Percentiles rank a stretch among this genome's conserved stretches.
Evolutionary conservation across 768 basidiomycete genomes (phyloP).

Genomic region (Mycena galericulata): DNA sequence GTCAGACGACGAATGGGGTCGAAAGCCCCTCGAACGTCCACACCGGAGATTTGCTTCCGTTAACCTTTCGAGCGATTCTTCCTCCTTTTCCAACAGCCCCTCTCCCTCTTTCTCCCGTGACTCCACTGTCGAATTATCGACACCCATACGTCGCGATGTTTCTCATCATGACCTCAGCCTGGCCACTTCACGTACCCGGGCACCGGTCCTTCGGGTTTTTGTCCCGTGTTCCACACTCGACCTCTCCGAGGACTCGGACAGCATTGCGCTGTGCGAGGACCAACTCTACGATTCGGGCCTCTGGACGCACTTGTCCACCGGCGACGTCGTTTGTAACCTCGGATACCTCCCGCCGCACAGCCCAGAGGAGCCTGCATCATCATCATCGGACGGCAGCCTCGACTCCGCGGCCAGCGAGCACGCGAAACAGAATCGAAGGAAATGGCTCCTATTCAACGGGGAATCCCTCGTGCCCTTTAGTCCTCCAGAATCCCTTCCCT

Average conservation of each 20-base stretch:
- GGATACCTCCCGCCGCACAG: conserved; percentile 73
- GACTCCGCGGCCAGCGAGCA: conserved; percentile 31
- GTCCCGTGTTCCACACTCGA: conserved; percentile 68
- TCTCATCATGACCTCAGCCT: conserved; percentile 73
- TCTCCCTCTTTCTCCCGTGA: conserved; percentile 38
- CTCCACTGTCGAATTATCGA: conserved; percentile 29
- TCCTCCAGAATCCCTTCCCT: conserved; percentile 66
- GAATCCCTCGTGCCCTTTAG: conserved; percentile 68
- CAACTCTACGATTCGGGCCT: conserved; percentile 76
- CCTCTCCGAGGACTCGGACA: conserved; percentile 56
- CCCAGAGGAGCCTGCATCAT: conserved; percentile 41
- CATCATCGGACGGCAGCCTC: conserved; percentile 41
- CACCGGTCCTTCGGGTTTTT: conserved; percentile 81
- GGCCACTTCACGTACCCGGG: conserved; percentile 72
- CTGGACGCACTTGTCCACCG: conserved; percentile 81
- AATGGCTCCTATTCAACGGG: conserved; percentile 86
- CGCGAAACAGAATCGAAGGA: conserved; percentile 38
- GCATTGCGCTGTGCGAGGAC: conserved; percentile 70
- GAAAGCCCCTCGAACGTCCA: conserved; percentile 46
- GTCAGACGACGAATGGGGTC: conserved; percentile 53
- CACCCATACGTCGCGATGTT: conserved; percentile 35
- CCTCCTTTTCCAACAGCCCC: conserved; percentile 47
- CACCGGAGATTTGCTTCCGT: conserved; percentile 57
- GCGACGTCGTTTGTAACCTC: conserved; percentile 85
- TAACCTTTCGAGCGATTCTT: conserved; percentile 62